Conservation (phyloP, 2,329 filamentous ascomycete species). For the Aureobasidium melanogenum region DNA sequence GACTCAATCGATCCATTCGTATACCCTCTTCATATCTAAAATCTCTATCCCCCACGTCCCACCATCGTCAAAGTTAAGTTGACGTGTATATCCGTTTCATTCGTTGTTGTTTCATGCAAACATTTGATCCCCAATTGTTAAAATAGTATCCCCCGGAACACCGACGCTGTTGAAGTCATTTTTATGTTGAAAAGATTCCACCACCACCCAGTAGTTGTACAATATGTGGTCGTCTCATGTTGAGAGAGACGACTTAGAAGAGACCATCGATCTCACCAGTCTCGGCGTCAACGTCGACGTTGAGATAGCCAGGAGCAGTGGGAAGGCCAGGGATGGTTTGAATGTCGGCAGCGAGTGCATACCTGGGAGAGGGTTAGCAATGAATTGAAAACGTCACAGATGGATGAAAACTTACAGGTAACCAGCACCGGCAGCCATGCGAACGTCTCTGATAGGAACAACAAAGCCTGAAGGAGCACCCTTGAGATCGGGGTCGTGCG, state of each 20-base stretch:
- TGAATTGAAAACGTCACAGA: neutral
- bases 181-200: conserved; percentile 6
- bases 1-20: neutral
- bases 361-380: conserved; percentile 40
- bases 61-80: conserved; percentile 11
- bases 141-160: conserved; percentile 10
- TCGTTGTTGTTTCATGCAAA: conserved; percentile 1
- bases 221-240: conserved; percentile 2
- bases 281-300: conserved; percentile 62
- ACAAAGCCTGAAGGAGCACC: conserved; percentile 92
- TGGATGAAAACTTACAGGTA: conserved; percentile 57
- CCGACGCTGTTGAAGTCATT: conserved; percentile 13
- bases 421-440: conserved; percentile 87
- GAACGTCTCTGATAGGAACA: conserved; percentile 86
- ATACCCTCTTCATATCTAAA: neutral
- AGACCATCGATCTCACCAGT: conserved; percentile 56
- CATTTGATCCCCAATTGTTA: conserved; percentile 6
- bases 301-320: conserved; percentile 89
- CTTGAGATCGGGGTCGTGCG: conserved; percentile 87
- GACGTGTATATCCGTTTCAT: neutral
- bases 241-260: conserved; percentile 52
- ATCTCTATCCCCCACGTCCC: neutral
- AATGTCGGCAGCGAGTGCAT: conserved; percentile 91
- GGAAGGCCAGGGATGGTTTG: conserved; percentile 96
- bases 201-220: neutral